These are phyloP conservation scores for Schoenoplectus triqueter DNA, from an alignment of 202 grass and related monocot species.

Conservation along the genomic window DNA sequence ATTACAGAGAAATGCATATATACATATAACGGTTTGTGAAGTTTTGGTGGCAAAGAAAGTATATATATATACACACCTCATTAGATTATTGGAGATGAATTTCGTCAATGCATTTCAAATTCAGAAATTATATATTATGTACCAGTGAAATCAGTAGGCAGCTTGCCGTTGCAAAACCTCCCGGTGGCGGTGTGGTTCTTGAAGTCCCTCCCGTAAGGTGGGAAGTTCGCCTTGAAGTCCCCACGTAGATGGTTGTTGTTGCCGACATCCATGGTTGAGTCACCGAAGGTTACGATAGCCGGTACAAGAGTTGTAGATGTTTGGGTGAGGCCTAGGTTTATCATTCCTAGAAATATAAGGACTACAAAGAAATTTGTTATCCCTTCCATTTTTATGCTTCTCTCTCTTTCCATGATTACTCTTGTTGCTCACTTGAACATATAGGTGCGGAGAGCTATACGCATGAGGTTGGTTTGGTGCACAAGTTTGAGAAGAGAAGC, in stretches of 20 bases:
- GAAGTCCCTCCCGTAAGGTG: slow-evolving; percentile 47
- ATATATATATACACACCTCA: background rate
- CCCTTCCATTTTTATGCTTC: slow-evolving; percentile 31
- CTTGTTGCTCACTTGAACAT: background rate
- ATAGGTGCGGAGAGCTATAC: background rate
- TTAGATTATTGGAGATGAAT: background rate
- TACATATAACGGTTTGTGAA: background rate
- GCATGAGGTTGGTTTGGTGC: background rate
- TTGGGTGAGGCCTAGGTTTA: slow-evolving; percentile 2
- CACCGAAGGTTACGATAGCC: slow-evolving; percentile 73
- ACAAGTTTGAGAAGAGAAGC: background rate
- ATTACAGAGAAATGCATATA: background rate
- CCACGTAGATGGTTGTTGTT: slow-evolving; percentile 79
- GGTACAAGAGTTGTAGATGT: slow-evolving; percentile 51
- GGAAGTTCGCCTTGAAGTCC: slow-evolving; percentile 66
- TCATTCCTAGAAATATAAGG: slow-evolving; percentile 13
- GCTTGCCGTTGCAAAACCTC: slow-evolving; percentile 88
- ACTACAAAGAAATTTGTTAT: background rate
- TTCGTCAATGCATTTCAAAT: background rate
- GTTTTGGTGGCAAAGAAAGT: background rate
- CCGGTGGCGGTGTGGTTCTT: slow-evolving; percentile 52
- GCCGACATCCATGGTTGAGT: slow-evolving; percentile 81
- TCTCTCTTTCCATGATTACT: background rate
- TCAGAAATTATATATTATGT: background rate
- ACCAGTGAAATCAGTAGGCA: slow-evolving; percentile 85